Percentiles rank a stretch among this genome's conserved stretches.
These are phyloP conservation scores for Acaromyces ingoldii DNA, from an alignment of 1,284 basidiomycete genomes.

Conservation along the genomic window DNA sequence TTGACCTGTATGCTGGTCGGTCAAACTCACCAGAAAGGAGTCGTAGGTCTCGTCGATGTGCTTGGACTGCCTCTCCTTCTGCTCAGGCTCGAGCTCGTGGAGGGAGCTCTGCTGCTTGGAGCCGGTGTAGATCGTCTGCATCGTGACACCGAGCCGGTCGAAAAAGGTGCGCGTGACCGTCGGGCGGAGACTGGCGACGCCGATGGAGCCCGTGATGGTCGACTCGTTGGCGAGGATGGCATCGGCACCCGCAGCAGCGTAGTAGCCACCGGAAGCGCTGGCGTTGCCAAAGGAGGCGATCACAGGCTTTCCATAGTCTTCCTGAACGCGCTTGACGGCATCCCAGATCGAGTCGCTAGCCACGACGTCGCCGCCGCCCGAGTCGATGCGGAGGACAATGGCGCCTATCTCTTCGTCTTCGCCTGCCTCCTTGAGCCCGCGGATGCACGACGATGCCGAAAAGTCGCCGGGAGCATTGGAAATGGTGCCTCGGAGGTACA, in stretches of 20 bases:
- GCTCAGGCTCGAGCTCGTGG: constrained; percentile 45
- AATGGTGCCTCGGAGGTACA: constrained; percentile 53
- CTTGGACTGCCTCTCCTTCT: constrained; percentile 39
- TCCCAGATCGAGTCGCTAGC: constrained; percentile 54
- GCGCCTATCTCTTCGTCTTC: constrained; percentile 52
- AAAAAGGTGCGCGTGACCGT: constrained; percentile 53
- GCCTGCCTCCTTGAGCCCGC: constrained; percentile 53
- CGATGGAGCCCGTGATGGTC: constrained; percentile 54
- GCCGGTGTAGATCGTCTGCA: constrained; percentile 53
- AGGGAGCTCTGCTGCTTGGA: constrained; percentile 47
- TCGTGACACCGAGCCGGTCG: constrained; percentile 44
- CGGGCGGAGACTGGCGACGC: constrained; percentile 53
- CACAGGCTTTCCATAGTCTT: constrained; percentile 51
- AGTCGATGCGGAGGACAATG: constrained; percentile 54
- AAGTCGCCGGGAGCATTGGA: constrained; percentile 36
- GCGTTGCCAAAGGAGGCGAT: constrained; percentile 54
- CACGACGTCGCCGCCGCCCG: constrained; percentile 54
- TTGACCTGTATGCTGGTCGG: no score
- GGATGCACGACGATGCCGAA: constrained; percentile 50
- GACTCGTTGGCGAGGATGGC: constrained; percentile 50
- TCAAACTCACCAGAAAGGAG: background rate
- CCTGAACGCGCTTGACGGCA: constrained; percentile 49
- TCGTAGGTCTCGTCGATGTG: constrained; percentile 51
- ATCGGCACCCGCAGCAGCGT: constrained; percentile 44
- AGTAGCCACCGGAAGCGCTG: constrained; percentile 53